Base-by-base conservation (phyloP, 2,329 filamentous ascomycete species). In the Trichoderma atroviride region DNA sequence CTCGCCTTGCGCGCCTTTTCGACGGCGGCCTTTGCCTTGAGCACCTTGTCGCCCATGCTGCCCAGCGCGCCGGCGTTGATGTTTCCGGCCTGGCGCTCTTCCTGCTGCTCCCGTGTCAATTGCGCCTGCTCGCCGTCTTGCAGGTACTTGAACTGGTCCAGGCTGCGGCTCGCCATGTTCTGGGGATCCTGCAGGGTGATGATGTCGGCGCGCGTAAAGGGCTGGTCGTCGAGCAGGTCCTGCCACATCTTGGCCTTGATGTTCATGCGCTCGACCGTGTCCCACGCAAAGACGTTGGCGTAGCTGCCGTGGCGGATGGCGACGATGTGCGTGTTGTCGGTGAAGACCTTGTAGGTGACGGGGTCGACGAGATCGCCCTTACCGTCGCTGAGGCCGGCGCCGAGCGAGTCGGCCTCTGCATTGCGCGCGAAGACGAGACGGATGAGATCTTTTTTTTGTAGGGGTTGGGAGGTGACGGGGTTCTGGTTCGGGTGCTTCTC, bases 161-260 rank as follows among this genome's bases (percentile, higher is more conserved):
- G 84, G 78, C 98, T 92, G 73, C 95, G 84, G 68, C 89, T 89
- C 68, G 91, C 90, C 24, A 96, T 84, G 78, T 97, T 97, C 78
- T 97, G 94, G 13, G 96, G 96, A 78, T 99, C 96, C 78, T 99
- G 96, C 11, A 99, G 83, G 0, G 94, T 97, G 76, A 99, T 97
- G 71, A 99, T 95, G 79, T 99, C 96, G 74, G 92, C 92, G 71
- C 96, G 88, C 35, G 88, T 88, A 76, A 99, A 99, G 70, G 94
- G 91, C 71, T 89, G 86, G 74, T 99, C 95, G 75, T 92, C 93
- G 10, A 98, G 87, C 55, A 99, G 82, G 80, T 99, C 96, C 73
- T 85, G 87, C 96, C 96, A 99, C 83, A 96, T 91, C 86, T 97
- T 98, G 61, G 93, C 87, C 83, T 98, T 98, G 80, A 99, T 91